phyloP scores from a whole-genome alignment of 2,329 filamentous ascomycete species.

The Fusarium sp. region DNA sequence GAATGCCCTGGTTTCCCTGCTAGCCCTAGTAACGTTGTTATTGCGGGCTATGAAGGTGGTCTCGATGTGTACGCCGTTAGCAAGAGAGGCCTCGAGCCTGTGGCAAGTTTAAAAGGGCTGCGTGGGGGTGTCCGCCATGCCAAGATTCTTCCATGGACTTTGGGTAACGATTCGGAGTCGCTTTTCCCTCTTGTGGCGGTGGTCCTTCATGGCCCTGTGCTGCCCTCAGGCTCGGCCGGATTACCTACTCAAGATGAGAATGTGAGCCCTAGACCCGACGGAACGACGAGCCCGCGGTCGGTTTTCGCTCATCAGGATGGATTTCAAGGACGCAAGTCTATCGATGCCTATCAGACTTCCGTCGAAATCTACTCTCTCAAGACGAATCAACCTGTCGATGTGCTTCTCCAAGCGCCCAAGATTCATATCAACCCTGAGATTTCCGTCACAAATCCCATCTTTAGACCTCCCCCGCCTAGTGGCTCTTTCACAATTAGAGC shows the following conservation, averaged over 20 bases:
- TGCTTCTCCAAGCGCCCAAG: constrained; percentile 74
- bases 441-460: constrained; percentile 68
- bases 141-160: constrained; percentile 78
- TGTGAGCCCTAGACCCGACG: constrained; percentile 53
- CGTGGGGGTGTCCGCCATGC: constrained; percentile 81
- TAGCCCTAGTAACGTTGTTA: constrained; percentile 68
- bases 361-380: constrained; percentile 88
- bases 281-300: constrained; percentile 53
- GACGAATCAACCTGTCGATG: constrained; percentile 73
- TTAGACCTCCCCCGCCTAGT: constrained; percentile 71
- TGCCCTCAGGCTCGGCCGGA: constrained; percentile 54
- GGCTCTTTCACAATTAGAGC: constrained; percentile 78
- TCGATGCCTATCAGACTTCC: constrained; percentile 79
- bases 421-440: constrained; percentile 62
- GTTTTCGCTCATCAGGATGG: constrained; percentile 51
- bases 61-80: constrained; percentile 77
- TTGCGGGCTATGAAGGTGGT: constrained; percentile 82
- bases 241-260: constrained; percentile 49
- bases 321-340: constrained; percentile 48
- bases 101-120: constrained; percentile 76
- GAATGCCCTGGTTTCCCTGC: constrained; percentile 49
- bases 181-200: constrained; percentile 79
- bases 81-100: constrained; percentile 72
- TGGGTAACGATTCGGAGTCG: constrained; percentile 60
- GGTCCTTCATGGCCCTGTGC: constrained; percentile 77